phyloP scores from a whole-genome alignment of 164 flowering plant genomes.

The Piper betle region DNA sequence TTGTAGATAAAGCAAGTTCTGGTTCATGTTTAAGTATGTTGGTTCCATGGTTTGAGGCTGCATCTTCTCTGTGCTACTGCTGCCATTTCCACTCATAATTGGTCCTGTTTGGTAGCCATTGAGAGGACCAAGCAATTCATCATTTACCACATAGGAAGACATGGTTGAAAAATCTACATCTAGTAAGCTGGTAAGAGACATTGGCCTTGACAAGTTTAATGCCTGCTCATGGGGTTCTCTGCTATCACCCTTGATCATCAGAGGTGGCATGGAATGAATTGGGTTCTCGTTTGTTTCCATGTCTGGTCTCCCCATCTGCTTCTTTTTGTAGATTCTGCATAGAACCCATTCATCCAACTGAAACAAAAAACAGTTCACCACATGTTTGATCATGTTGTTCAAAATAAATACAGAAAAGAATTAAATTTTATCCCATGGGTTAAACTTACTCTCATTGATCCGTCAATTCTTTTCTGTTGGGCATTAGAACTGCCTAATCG shows the following conservation, averaged over 20 bases:
- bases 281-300: constrained; percentile 18
- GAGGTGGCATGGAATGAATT: no score
- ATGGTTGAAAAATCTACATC: not conserved
- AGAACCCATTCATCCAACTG: constrained; percentile 94
- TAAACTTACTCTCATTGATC: constrained; percentile 60
- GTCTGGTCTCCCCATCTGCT: constrained; percentile 17
- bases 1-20: not conserved
- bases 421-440: not conserved
- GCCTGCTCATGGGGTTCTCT: not conserved
- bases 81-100: not conserved
- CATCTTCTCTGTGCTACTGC: not conserved
- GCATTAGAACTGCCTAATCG: not conserved
- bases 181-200: not conserved
- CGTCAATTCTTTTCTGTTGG: constrained; percentile 18
- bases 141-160: not conserved
- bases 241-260: not conserved
- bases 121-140: not conserved
- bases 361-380: not conserved
- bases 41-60: not conserved
- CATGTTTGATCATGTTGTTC: no score
- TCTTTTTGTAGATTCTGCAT: constrained; percentile 77
- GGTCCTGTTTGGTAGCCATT: not conserved
- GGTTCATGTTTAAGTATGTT: not conserved
- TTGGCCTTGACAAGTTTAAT: not conserved
- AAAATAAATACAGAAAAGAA: not conserved